Evolutionary conservation across 1,284 basidiomycete species (phyloP).

Genomic region (Cryptococcus amylolentus): DNA sequence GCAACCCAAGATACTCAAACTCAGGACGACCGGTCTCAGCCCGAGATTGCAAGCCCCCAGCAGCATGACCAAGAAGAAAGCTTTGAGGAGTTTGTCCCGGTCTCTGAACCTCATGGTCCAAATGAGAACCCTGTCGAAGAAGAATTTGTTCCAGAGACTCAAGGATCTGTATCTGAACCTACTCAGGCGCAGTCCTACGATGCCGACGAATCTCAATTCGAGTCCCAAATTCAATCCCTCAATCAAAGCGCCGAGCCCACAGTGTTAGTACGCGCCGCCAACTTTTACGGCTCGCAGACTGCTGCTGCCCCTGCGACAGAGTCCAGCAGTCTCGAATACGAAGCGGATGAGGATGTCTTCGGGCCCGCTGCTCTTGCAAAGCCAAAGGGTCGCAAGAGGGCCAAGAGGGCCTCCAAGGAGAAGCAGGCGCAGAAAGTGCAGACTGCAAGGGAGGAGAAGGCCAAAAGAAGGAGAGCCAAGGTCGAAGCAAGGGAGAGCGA

Average conservation of each 20-base stretch:
- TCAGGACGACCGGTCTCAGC: too few relatives aligned
- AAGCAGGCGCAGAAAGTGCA: neutral
- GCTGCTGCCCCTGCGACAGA: slow-evolving; percentile 1
- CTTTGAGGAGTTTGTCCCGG: slow-evolving; percentile 13
- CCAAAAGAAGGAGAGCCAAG: slow-evolving; percentile 1
- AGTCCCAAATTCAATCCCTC: slow-evolving; percentile 4
- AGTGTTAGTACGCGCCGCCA: neutral
- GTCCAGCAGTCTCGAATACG: slow-evolving; percentile 1
- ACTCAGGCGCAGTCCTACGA: slow-evolving; percentile 20
- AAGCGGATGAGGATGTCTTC: slow-evolving; percentile 28
- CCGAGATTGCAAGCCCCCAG: too few relatives aligned
- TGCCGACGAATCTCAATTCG: slow-evolving; percentile 32
- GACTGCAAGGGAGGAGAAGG: neutral
- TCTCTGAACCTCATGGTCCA: too few relatives aligned
- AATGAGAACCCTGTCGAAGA: too few relatives aligned
- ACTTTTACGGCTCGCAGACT: neutral
- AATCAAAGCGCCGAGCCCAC: neutral
- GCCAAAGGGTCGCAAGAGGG: neutral
- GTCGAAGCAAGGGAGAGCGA: neutral
- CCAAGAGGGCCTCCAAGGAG: slow-evolving; percentile 1
- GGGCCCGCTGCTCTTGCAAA: slow-evolving; percentile 20
- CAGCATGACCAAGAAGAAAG: slow-evolving; percentile 28
- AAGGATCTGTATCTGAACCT: neutral
- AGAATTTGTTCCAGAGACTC: neutral
- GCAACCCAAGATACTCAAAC: too few relatives aligned